Conservation (phyloP, 2,329 filamentous ascomycete genomes). For the Biscogniauxia marginata region DNA sequence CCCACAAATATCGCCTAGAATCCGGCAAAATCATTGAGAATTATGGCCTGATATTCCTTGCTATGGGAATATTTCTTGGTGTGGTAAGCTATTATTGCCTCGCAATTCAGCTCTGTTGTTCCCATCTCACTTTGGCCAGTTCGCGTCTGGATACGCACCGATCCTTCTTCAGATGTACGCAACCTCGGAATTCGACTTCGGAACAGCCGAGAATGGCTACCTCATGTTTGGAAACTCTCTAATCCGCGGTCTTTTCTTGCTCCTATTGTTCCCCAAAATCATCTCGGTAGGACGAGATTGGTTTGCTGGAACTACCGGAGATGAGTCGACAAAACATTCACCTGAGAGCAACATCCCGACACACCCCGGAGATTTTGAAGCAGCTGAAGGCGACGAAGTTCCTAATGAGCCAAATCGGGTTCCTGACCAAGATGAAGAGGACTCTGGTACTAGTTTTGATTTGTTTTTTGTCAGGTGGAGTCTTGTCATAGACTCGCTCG, state of each 20-base stretch:
- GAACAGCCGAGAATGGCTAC: slow-evolving; percentile 54
- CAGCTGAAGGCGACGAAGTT: slow-evolving; percentile 23
- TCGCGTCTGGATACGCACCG: slow-evolving; percentile 68
- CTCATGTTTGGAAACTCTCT: slow-evolving; percentile 56
- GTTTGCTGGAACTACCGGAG: slow-evolving; percentile 26
- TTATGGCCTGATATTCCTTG: slow-evolving; percentile 63
- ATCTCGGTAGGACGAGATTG: slow-evolving; percentile 46
- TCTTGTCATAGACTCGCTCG: slow-evolving; percentile 60
- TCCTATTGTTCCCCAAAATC: slow-evolving; percentile 53
- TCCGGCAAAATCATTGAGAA: slow-evolving; percentile 54
- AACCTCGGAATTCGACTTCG: slow-evolving; percentile 53
- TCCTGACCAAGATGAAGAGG: slow-evolving; percentile 27
- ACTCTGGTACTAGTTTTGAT: slow-evolving; percentile 51
- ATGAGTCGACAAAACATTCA: not conserved
- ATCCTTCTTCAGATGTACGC: slow-evolving; percentile 60
- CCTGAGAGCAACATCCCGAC: slow-evolving; percentile 14
- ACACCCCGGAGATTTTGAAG: slow-evolving; percentile 25
- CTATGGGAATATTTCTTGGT: slow-evolving; percentile 63
- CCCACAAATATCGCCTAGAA: slow-evolving; percentile 51
- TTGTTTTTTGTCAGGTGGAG: slow-evolving; percentile 66
- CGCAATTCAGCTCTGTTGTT: not conserved
- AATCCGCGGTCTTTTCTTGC: slow-evolving; percentile 54
- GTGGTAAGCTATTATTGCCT: slow-evolving; percentile 44
- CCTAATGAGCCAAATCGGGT: slow-evolving; percentile 25
- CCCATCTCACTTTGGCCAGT: slow-evolving; percentile 27